These are phyloP conservation scores for Hymenoscyphus albidus DNA, from an alignment of 2,329 filamentous ascomycete genomes.

Conservation along the genomic window DNA sequence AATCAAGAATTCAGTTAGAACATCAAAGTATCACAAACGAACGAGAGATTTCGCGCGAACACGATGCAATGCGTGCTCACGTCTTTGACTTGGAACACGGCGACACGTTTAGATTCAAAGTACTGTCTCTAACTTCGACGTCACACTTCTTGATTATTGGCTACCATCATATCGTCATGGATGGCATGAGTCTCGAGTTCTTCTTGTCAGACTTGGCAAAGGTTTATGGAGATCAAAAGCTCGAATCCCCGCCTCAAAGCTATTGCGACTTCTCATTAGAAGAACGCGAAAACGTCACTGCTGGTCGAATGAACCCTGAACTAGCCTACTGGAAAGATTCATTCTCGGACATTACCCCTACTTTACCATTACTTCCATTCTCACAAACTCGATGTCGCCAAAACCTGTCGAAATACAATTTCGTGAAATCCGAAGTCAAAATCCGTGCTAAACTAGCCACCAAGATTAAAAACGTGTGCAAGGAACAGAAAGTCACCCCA, in stretches of 20 bases:
- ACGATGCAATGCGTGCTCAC: neutral
- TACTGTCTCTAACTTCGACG: neutral
- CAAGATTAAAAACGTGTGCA: slow-evolving; percentile 11
- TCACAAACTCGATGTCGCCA: neutral
- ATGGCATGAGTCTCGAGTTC: slow-evolving; percentile 43
- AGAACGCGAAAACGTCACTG: slow-evolving; percentile 33
- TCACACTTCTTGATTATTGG: slow-evolving; percentile 35
- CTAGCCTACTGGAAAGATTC: slow-evolving; percentile 37
- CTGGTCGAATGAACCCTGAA: slow-evolving; percentile 31
- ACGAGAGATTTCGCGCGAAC: neutral
- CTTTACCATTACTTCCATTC: slow-evolving; percentile 33
- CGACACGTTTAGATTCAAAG: neutral
- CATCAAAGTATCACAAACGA: neutral
- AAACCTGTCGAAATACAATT: slow-evolving; percentile 1
- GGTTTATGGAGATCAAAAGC: slow-evolving; percentile 36
- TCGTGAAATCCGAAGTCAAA: neutral
- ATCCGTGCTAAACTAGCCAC: neutral
- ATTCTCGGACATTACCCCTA: slow-evolving; percentile 26
- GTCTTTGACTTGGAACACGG: slow-evolving; percentile 1
- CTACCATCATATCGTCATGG: slow-evolving; percentile 49
- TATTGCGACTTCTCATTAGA: slow-evolving; percentile 37
- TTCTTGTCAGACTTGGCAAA: slow-evolving; percentile 44
- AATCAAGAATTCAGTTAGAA: neutral
- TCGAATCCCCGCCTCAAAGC: slow-evolving; percentile 28
- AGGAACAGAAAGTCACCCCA: slow-evolving; percentile 33